Evolutionary conservation across 2,329 filamentous ascomycete species (phyloP).

Genomic region (Aspergillus nomiae): DNA sequence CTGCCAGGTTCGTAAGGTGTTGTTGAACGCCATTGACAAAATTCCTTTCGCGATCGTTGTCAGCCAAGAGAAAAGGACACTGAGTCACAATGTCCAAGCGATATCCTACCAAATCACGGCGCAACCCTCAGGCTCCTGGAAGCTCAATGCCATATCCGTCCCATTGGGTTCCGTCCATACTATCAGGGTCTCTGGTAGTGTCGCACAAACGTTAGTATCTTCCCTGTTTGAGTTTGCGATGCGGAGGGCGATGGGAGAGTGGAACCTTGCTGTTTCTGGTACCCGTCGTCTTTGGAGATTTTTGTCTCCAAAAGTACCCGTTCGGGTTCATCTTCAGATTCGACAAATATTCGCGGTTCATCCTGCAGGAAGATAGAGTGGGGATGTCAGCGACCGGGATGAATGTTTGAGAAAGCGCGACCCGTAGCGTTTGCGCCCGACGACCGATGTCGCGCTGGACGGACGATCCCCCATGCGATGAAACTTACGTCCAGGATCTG

Average conservation of each 20-base stretch:
- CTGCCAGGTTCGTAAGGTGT: conserved; percentile 64
- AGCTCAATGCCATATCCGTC: conserved; percentile 96
- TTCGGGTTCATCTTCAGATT: conserved; percentile 88
- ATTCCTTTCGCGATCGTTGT: conserved; percentile 61
- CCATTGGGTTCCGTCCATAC: conserved; percentile 94
- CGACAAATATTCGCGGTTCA: conserved; percentile 84
- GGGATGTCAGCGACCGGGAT: conserved; percentile 15
- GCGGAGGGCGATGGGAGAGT: conserved; percentile 27
- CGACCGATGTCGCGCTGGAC: conserved; percentile 15
- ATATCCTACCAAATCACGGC: conserved; percentile 76
- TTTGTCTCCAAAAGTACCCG: conserved; percentile 83
- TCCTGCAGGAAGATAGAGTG: conserved; percentile 53
- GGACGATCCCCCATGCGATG: conserved; percentile 19
- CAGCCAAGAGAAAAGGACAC: conserved; percentile 22
- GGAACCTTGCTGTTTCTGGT: conserved; percentile 95
- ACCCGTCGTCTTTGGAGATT: conserved; percentile 91
- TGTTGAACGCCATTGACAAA: conserved; percentile 87
- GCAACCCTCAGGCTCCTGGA: conserved; percentile 96
- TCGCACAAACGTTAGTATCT: conserved; percentile 27
- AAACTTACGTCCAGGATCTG: conserved; percentile 69
- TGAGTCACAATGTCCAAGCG: conserved; percentile 27
- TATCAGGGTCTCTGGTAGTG: conserved; percentile 79
- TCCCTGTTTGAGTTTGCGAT: conserved; percentile 8
- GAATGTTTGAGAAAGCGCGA: conserved; percentile 17
- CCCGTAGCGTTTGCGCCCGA: conserved; percentile 22